phyloP scores from a whole-genome alignment of 768 basidiomycete species.

The Boletus fagicola region DNA sequence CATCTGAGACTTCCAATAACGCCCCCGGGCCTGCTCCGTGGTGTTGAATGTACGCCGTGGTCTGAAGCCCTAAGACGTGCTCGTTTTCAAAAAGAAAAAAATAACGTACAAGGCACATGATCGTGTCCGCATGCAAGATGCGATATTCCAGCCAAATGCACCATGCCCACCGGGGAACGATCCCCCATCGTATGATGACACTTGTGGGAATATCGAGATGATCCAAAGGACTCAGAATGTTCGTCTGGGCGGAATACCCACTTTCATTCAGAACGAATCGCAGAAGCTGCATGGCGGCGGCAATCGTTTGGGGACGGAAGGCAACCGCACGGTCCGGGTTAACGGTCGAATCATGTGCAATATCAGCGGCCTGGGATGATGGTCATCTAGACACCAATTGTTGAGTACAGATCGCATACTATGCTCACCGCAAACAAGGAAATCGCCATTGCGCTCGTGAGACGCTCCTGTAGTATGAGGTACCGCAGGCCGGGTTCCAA shows the following conservation, averaged over 20 bases:
- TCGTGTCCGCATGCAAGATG: conserved; percentile 45
- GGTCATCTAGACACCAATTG: background rate
- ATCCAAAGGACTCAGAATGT: conserved; percentile 12
- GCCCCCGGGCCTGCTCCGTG: conserved; percentile 13
- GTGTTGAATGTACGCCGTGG: conserved; percentile 52
- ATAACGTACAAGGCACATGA: conserved; percentile 47
- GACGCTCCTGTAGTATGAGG: conserved; percentile 28
- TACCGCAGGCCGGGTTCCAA: conserved; percentile 5
- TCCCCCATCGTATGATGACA: conserved; percentile 59
- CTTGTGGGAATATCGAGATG: conserved; percentile 43
- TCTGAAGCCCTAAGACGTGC: conserved; percentile 36
- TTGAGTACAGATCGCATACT: background rate
- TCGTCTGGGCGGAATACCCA: conserved; percentile 7
- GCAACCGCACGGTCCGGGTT: conserved; percentile 3
- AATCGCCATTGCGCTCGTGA: conserved; percentile 36
- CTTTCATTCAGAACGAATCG: conserved; percentile 38
- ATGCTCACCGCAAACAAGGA: conserved; percentile 37
- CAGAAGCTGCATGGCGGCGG: conserved; percentile 45
- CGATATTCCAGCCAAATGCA: conserved; percentile 56
- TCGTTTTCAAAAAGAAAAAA: background rate
- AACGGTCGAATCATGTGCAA: conserved; percentile 1
- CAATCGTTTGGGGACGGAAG: conserved; percentile 48
- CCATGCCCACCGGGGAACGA: conserved; percentile 65
- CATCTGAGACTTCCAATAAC: conserved; percentile 1
- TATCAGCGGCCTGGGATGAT: conserved; percentile 24